Conservation (phyloP, 805 yeast genomes). For the Nakazawaea populi region DNA sequence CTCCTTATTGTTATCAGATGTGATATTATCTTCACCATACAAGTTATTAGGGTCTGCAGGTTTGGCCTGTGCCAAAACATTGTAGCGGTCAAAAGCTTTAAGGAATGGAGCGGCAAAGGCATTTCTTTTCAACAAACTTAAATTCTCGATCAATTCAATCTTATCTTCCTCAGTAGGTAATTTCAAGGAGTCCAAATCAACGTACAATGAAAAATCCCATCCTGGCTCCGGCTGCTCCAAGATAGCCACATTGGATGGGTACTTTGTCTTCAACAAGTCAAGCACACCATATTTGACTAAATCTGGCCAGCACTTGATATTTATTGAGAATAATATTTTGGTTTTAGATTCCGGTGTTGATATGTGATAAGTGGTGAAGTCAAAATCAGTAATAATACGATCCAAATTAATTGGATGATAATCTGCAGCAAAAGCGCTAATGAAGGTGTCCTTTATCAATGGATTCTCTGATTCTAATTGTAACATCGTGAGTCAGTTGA, state of each 20-base stretch:
- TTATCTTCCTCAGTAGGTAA: slow-evolving; percentile 37
- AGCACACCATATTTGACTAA: slow-evolving; percentile 61
- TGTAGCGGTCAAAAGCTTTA: slow-evolving; percentile 76
- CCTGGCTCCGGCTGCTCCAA: slow-evolving; percentile 58
- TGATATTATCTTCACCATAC: slow-evolving; percentile 31
- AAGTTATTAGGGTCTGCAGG: slow-evolving; percentile 33
- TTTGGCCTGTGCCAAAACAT: slow-evolving; percentile 44
- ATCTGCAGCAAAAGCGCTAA: slow-evolving; percentile 56
- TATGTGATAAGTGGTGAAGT: slow-evolving; percentile 89
- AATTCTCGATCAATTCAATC: slow-evolving; percentile 48
- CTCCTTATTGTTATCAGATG: slow-evolving; percentile 35
- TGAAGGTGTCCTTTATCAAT: slow-evolving; percentile 72
- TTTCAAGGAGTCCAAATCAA: slow-evolving; percentile 48
- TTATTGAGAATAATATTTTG: slow-evolving; percentile 58
- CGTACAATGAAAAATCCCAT: slow-evolving; percentile 69
- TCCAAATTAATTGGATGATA: slow-evolving; percentile 54
- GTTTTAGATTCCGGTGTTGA: slow-evolving; percentile 79
- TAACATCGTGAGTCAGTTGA: slow-evolving; percentile 44
- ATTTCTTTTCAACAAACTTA: slow-evolving; percentile 77
- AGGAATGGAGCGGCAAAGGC: slow-evolving; percentile 92
- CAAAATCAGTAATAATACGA: slow-evolving; percentile 90
- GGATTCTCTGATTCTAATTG: slow-evolving; percentile 82
- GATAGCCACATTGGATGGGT: slow-evolving; percentile 34
- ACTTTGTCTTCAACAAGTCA: slow-evolving; percentile 45
- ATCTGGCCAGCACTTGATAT: slow-evolving; percentile 74